Conservation (phyloP, 208 protist species). For the Leishmania braziliensis region DNA sequence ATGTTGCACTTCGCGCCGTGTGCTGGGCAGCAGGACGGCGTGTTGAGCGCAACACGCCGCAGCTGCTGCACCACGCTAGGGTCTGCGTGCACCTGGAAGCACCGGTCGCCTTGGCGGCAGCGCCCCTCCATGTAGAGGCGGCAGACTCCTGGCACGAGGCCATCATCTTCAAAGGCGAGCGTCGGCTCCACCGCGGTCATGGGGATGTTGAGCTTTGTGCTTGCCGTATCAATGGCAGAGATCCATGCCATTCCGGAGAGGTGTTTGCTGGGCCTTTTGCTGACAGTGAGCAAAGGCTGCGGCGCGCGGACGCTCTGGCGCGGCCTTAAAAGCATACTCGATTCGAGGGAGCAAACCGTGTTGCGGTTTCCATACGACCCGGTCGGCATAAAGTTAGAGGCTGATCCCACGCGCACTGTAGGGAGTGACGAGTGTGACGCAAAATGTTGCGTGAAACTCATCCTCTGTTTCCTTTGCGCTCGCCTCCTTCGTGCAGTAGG, state of each 20-base stretch:
- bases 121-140: constrained; percentile 77
- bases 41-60: constrained; percentile 53
- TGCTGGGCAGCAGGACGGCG: constrained; percentile 74
- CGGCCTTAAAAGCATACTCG: constrained; percentile 20
- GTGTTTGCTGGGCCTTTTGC: not conserved
- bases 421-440: constrained; percentile 17
- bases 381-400: constrained; percentile 9
- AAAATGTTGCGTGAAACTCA: constrained; percentile 21
- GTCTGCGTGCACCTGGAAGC: constrained; percentile 86
- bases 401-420: constrained; percentile 19
- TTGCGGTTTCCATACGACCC: constrained; percentile 21
- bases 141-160: constrained; percentile 80
- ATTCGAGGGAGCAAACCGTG: constrained; percentile 22
- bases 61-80: constrained; percentile 56
- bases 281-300: not conserved
- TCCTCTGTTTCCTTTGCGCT: not conserved
- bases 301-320: constrained; percentile 11
- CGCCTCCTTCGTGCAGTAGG: not conserved
- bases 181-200: constrained; percentile 68
- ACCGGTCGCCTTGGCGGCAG: constrained; percentile 70
- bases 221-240: constrained; percentile 78
- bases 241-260: constrained; percentile 27
- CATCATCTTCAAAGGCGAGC: constrained; percentile 74
- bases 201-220: constrained; percentile 83
- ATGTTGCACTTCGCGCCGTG: constrained; percentile 79